Percentiles rank a stretch among this genome's conserved stretches.
Evolutionary conservation across 192 early-diverging fungal species (phyloP).

Genomic region (Rhizoclosmatium sp.): DNA sequence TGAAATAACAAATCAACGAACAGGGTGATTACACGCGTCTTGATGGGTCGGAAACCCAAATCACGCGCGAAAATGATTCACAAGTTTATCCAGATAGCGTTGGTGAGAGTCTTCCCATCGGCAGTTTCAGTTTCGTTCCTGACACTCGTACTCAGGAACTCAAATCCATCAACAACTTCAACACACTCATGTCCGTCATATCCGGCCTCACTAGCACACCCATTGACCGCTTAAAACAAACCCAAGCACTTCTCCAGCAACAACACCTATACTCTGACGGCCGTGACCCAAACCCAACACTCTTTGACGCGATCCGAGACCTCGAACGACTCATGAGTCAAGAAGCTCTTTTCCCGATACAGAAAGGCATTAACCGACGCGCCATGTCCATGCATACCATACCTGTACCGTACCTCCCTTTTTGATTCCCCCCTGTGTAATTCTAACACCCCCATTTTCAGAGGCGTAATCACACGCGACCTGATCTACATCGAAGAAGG

Average conservation of each 20-base stretch:
- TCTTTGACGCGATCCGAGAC: conserved; percentile 39
- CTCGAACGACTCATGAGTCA: conserved; percentile 76
- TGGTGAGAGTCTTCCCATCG: conserved; percentile 44
- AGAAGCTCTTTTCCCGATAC: conserved; percentile 66
- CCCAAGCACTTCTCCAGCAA: conserved; percentile 59
- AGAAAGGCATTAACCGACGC: conserved; percentile 65
- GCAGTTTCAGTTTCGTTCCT: no score
- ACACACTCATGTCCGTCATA: conserved; percentile 79
- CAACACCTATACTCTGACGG: neutral
- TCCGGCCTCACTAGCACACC: conserved; percentile 73
- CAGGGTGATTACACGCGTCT: conserved; percentile 74
- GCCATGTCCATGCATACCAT: conserved; percentile 74
- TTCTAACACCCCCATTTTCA: conserved; percentile 23
- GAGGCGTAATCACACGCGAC: conserved; percentile 77
- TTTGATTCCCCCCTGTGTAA: no score
- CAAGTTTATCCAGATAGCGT: conserved; percentile 75
- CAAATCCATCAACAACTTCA: conserved; percentile 74
- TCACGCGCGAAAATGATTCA: conserved; percentile 68
- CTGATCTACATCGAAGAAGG: conserved; percentile 76
- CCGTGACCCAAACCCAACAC: neutral
- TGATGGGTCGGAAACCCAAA: conserved; percentile 68
- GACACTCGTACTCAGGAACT: conserved; percentile 51
- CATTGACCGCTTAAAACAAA: conserved; percentile 69
- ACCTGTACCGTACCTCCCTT: conserved; percentile 59
- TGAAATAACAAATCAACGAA: neutral